Conservation (phyloP, 345 rosid species). For the Passiflora organensis region DNA sequence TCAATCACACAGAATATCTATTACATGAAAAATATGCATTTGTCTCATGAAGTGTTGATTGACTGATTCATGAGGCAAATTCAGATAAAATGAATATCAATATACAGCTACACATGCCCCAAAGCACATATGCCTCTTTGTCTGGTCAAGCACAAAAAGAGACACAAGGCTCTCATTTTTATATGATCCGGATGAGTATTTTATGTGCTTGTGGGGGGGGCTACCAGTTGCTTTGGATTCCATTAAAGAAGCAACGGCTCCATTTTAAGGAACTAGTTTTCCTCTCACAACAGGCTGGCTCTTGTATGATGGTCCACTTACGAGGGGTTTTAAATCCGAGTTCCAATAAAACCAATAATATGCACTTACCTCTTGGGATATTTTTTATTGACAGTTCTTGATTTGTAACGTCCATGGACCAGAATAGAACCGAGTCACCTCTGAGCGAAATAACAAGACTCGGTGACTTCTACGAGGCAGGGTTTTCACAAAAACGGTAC, state of each 20-base stretch:
- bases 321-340: not conserved
- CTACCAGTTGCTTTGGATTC: conserved; percentile 1
- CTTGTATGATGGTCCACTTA: not conserved
- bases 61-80: conserved; percentile 7
- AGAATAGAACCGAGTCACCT: no score
- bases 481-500: no score
- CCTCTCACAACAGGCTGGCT: conserved; percentile 15
- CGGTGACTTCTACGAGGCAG: no score
- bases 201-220: not conserved
- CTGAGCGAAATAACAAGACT: no score
- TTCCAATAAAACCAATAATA: not conserved
- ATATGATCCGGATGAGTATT: not conserved
- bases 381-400: not conserved
- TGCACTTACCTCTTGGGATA: not conserved
- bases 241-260: not conserved
- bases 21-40: conserved; percentile 2
- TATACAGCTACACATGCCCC: not conserved
- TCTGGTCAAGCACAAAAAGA: conserved; percentile 7
- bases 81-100: not conserved
- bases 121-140: conserved; percentile 22
- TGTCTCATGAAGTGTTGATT: not conserved
- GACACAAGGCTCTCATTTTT: not conserved
- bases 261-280: conserved; percentile 8
- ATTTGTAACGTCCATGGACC: no score
- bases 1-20: not conserved